phyloP scores from a whole-genome alignment of 257 asterid species.

The Cinchona pubescens region DNA sequence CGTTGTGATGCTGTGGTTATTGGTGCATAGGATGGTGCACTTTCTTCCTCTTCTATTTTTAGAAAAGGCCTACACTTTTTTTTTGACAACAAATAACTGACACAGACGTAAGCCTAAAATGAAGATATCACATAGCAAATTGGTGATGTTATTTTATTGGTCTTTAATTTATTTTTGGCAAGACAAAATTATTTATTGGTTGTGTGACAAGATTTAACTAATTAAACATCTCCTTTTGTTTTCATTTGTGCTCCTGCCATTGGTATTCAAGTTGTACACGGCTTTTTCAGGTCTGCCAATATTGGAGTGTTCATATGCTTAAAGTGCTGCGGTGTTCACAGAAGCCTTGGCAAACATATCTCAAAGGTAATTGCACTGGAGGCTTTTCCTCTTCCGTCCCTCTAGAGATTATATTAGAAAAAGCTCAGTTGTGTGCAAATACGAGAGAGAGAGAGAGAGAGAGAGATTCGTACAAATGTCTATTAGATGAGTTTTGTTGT shows the following conservation, averaged over 20 bases:
- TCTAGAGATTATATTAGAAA: background rate
- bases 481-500: background rate
- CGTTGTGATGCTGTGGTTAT: too few relatives aligned
- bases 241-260: background rate
- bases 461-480: too few relatives aligned
- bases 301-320: slow-evolving; percentile 96
- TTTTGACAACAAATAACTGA: too few relatives aligned
- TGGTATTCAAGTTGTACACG: background rate
- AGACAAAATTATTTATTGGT: background rate
- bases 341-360: slow-evolving; percentile 91
- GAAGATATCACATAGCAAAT: too few relatives aligned
- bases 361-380: slow-evolving; percentile 61
- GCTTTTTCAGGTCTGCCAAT: slow-evolving; percentile 69
- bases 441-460: too few relatives aligned
- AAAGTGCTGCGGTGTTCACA: slow-evolving; percentile 95
- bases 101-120: background rate
- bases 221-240: slow-evolving; percentile 2
- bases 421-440: background rate
- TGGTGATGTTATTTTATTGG: background rate
- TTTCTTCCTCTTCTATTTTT: background rate
- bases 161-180: too few relatives aligned
- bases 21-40: too few relatives aligned
- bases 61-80: background rate
- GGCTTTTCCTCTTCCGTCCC: background rate
- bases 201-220: background rate